Percentiles rank a stretch among this genome's conserved stretches.
phyloP scores from a whole-genome alignment of 805 yeast species.

The Ascoidea rubescens region DNA sequence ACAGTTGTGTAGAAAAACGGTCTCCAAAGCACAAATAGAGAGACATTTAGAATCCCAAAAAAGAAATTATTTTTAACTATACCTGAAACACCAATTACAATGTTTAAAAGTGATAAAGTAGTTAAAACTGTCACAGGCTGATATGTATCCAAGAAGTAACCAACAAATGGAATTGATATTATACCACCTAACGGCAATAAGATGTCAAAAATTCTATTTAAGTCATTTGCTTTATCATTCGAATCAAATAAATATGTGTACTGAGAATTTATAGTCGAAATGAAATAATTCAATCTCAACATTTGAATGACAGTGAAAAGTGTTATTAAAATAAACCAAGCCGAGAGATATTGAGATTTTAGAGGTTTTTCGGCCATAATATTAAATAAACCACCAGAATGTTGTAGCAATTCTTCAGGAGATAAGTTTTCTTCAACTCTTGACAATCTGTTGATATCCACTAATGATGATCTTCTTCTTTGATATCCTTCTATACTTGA shows the following conservation, averaged over 20 bases:
- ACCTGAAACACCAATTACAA: constrained; percentile 60
- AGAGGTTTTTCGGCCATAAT: constrained; percentile 53
- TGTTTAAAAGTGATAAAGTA: constrained; percentile 39
- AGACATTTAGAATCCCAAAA: constrained; percentile 55
- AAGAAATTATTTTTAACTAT: constrained; percentile 28
- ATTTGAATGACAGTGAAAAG: constrained; percentile 74
- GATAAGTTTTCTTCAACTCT: constrained; percentile 1
- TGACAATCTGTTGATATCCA: constrained; percentile 6
- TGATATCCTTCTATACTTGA: not conserved
- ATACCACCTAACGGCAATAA: constrained; percentile 86
- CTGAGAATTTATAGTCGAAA: constrained; percentile 78
- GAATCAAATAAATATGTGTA: constrained; percentile 59
- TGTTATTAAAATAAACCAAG: constrained; percentile 72
- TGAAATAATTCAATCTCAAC: constrained; percentile 85
- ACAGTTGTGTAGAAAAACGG: constrained; percentile 90
- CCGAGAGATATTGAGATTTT: constrained; percentile 29
- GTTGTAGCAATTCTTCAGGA: constrained; percentile 1
- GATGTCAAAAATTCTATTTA: constrained; percentile 70
- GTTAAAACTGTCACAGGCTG: constrained; percentile 43
- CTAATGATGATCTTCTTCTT: constrained; percentile 10
- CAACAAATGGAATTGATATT: constrained; percentile 77
- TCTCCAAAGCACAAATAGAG: constrained; percentile 64
- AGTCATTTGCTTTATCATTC: constrained; percentile 31
- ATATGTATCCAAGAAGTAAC: constrained; percentile 60
- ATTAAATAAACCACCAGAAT: constrained; percentile 48